These are phyloP conservation scores for Chrysanthemum makinoi DNA, from an alignment of 129 eudicot genomes.

Conservation along the genomic window DNA sequence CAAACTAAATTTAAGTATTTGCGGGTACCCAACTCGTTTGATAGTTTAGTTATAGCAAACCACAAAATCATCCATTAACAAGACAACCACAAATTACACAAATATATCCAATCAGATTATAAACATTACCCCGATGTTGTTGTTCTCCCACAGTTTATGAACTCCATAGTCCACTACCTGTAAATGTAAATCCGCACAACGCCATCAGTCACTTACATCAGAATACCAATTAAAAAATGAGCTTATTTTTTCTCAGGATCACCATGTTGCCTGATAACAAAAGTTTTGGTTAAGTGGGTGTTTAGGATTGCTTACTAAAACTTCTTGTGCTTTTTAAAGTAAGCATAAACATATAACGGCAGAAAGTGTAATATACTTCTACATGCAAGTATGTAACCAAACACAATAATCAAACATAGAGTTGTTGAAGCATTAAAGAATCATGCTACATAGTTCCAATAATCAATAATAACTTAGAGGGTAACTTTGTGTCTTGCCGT, in stretches of 20 bases:
- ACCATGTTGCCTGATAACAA: no score
- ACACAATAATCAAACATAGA: no score
- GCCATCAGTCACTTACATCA: constrained; percentile 11
- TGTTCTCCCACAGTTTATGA: constrained; percentile 54
- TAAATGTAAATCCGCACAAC: constrained; percentile 24
- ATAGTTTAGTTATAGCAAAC: not conserved
- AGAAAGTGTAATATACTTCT: no score
- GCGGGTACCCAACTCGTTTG: not conserved
- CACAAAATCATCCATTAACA: not conserved
- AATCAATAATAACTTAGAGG: no score
- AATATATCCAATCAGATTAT: not conserved
- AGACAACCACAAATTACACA: constrained; percentile 8
- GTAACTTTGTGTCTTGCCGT: no score
- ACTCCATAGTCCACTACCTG: constrained; percentile 72
- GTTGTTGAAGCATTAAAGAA: no score
- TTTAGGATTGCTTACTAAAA: no score
- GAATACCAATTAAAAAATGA: not conserved
- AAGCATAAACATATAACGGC: no score
- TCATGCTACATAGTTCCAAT: no score
- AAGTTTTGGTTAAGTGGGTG: no score
- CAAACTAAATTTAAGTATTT: not conserved
- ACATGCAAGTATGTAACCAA: no score
- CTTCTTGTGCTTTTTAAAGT: no score
- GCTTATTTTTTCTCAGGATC: not conserved
- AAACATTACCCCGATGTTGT: constrained; percentile 60